Conservation (phyloP, 1,284 basidiomycete species). For the Cryptococcus depauperatus region DNA sequence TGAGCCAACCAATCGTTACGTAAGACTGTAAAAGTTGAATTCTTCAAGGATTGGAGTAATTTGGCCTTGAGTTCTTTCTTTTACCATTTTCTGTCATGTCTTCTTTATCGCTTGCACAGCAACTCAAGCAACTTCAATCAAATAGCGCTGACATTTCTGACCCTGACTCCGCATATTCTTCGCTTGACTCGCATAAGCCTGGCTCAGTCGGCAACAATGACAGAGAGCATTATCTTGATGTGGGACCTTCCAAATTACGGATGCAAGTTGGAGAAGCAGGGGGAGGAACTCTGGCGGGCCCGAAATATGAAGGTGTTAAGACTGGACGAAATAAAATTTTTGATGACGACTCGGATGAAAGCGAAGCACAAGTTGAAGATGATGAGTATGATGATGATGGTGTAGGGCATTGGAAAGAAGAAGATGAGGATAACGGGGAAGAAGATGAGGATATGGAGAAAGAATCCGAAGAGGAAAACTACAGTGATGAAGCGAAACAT, state of each 20-base stretch:
- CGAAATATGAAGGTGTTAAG: constrained; percentile 64
- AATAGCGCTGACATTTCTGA: constrained; percentile 57
- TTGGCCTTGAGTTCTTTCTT: neutral
- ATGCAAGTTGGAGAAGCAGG: constrained; percentile 49
- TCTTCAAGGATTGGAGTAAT: neutral
- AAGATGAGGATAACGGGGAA: constrained; percentile 30
- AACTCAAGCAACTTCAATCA: constrained; percentile 59
- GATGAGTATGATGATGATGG: constrained; percentile 54
- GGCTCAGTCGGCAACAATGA: constrained; percentile 35
- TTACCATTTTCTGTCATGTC: constrained; percentile 5
- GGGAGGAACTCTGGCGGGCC: constrained; percentile 38
- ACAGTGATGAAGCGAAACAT: constrained; percentile 43
- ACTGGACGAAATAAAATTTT: constrained; percentile 57
- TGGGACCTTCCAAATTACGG: constrained; percentile 64
- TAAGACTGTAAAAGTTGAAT: neutral
- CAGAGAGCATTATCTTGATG: constrained; percentile 71
- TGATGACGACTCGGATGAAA: constrained; percentile 39
- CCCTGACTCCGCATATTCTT: constrained; percentile 57
- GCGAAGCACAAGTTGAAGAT: constrained; percentile 45
- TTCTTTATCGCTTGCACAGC: constrained; percentile 58
- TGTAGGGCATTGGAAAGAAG: constrained; percentile 34
- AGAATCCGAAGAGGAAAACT: constrained; percentile 48
- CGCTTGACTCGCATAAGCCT: constrained; percentile 32
- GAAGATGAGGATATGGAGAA: constrained; percentile 46
- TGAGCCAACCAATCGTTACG: neutral